Base-by-base conservation (phyloP, 495 filamentous ascomycete species). In the Viridothelium virens region DNA sequence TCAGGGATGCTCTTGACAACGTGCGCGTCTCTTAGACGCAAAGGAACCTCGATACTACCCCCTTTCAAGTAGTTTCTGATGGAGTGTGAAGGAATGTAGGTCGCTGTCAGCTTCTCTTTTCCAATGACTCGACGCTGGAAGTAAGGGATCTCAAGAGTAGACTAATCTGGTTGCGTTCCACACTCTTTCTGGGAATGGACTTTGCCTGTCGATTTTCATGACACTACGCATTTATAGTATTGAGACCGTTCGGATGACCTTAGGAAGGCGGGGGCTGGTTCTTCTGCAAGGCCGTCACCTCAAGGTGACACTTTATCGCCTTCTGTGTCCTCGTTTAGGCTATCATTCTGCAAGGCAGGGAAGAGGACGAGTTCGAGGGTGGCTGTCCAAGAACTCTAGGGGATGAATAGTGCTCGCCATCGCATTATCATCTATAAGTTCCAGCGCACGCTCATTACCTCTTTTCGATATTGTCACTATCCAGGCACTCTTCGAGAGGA, bases 341-440 rank as follows among this genome's bases (percentile, higher is more conserved):
- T 36, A 6, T 36, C 53, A 36, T 34, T 59, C 53, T 59, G 53
- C 53, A 59, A 59, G 53, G 48, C 41, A 46, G 41, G 25, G 31
- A 59, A 36, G 5, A 34, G 31, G 2, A 7, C 31, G 7, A 10
- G 31, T 10, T 59, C 6, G 53, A 59, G 14, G 25, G 53, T 59
- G 53, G 53, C 53, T 59, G 53, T 59, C 2, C 25, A 36, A 59
- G 53, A 59, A 59, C 53, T 59, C 14, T 4, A 36, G 5, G 36
- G 53, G 18, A 59, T 59, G 53, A 33, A 6, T 59, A 10, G 33
- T 36, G 0, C 18, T 9, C 3, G 6, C 53, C 7, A 59, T 34
- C 36, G 48, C 53, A 9, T 59, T 36, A 9, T 36, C 18, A 59
- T 59, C 53, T 59, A 36, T 59, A 59, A 59, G 18, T 59, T 59